phyloP scores from a whole-genome alignment of 495 filamentous ascomycete species.

The Peziza echinospora region DNA sequence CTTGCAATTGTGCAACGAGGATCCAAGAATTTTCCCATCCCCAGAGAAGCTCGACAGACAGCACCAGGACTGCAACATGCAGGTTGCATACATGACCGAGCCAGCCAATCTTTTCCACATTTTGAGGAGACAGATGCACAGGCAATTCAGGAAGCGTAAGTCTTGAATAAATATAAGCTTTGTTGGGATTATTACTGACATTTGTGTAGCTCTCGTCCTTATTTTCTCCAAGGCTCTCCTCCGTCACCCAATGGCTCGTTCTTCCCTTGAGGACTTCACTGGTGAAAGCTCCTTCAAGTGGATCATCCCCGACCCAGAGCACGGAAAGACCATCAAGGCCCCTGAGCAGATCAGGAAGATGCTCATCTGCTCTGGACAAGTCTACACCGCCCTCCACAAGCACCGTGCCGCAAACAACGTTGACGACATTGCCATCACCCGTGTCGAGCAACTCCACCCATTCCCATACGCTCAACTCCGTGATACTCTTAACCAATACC shows the following conservation, averaged over 20 bases:
- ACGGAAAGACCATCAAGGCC: constrained; percentile 47
- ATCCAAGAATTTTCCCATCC: constrained; percentile 75
- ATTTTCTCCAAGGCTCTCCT: constrained; percentile 96
- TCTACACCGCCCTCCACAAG: constrained; percentile 76
- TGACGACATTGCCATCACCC: constrained; percentile 76
- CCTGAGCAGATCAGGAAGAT: constrained; percentile 85
- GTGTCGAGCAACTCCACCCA: constrained; percentile 91
- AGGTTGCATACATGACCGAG: constrained; percentile 82
- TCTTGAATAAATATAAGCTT: constrained; percentile 8
- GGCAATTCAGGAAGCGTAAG: constrained; percentile 97
- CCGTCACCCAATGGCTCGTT: constrained; percentile 78
- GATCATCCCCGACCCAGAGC: constrained; percentile 77
- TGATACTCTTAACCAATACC: constrained; percentile 88
- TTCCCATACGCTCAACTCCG: constrained; percentile 95
- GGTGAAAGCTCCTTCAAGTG: constrained; percentile 84
- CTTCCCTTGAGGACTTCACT: constrained; percentile 68
- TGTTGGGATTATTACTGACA: constrained; percentile 26
- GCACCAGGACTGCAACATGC: constrained; percentile 99
- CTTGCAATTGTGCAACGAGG: constrained; percentile 93
- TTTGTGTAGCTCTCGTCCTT: constrained; percentile 51
- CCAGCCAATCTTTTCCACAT: constrained; percentile 93
- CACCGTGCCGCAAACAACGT: constrained; percentile 65
- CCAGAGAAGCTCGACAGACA: constrained; percentile 81
- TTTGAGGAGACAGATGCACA: constrained; percentile 88
- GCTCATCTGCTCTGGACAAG: constrained; percentile 84